phyloP scores from a whole-genome alignment of 495 filamentous ascomycete genomes.

The Xylaria telfairii region DNA sequence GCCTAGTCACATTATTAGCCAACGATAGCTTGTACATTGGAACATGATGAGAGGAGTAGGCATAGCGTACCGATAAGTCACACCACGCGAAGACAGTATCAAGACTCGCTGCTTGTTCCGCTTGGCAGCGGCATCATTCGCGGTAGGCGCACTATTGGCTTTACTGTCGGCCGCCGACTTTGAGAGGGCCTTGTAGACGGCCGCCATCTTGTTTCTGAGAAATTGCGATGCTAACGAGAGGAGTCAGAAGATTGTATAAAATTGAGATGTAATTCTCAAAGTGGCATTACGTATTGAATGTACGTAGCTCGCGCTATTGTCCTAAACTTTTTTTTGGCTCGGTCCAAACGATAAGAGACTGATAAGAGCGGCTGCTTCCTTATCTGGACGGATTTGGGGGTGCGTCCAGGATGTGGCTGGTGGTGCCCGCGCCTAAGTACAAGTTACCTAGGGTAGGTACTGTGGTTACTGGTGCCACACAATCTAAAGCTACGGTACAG shows the following conservation, averaged over 20 bases:
- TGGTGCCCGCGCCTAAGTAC: not conserved
- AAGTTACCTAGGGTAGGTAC: not conserved
- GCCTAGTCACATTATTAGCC: constrained; percentile 54
- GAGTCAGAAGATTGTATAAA: not conserved
- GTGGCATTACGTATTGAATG: constrained; percentile 12
- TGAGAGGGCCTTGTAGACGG: constrained; percentile 92
- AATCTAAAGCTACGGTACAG: constrained; percentile 14
- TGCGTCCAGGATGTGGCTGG: not conserved
- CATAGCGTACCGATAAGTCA: constrained; percentile 76
- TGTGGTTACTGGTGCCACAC: not conserved
- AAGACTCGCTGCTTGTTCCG: constrained; percentile 82
- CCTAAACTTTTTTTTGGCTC: constrained; percentile 34
- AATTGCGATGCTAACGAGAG: not conserved
- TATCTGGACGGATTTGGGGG: constrained; percentile 17
- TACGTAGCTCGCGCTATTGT: constrained; percentile 15
- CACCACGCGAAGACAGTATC: constrained; percentile 86
- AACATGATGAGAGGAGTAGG: not conserved
- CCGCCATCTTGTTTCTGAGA: constrained; percentile 69
- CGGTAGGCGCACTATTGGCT: constrained; percentile 42
- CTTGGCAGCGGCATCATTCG: constrained; percentile 44
- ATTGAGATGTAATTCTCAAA: constrained; percentile 1
- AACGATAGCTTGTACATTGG: no score
- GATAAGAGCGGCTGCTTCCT: constrained; percentile 19
- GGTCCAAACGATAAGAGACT: constrained; percentile 33
- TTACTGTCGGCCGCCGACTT: constrained; percentile 62